These are phyloP conservation scores for Penicillium macrosclerotiorum DNA, from an alignment of 495 filamentous ascomycete genomes.

Conservation along the genomic window DNA sequence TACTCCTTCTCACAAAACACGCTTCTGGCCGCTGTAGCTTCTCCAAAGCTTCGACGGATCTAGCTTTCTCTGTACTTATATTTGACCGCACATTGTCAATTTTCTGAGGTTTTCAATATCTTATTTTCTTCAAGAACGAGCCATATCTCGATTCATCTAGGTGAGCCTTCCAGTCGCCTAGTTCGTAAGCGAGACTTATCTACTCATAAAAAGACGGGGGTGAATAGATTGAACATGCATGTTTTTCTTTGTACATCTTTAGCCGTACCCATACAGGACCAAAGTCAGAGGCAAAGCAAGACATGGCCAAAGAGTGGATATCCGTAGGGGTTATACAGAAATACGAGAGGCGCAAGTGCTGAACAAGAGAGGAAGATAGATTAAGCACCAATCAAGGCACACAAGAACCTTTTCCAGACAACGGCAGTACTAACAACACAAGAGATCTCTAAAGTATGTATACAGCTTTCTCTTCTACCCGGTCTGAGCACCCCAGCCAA, in stretches of 20 bases:
- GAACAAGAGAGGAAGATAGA: slow-evolving; percentile 25
- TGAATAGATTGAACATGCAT: background rate
- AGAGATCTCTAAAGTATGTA: slow-evolving; percentile 47
- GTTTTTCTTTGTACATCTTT: too few species aligned
- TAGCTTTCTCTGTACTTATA: slow-evolving; percentile 36
- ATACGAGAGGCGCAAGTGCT: slow-evolving; percentile 2
- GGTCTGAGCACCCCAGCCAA: slow-evolving; percentile 20
- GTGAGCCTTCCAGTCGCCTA: background rate
- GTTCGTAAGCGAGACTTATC: background rate
- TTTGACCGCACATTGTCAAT: slow-evolving; percentile 22
- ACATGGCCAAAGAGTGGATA: background rate
- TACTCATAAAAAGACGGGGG: background rate
- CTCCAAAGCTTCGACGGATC: slow-evolving; percentile 14
- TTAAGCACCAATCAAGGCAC: slow-evolving; percentile 28
- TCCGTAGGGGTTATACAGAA: background rate
- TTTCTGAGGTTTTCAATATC: slow-evolving; percentile 7
- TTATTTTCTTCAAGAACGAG: slow-evolving; percentile 2
- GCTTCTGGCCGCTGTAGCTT: slow-evolving; percentile 17
- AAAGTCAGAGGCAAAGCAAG: too few species aligned
- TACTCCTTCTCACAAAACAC: slow-evolving; percentile 17
- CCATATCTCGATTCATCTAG: background rate
- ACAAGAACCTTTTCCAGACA: slow-evolving; percentile 31
- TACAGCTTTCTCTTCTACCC: slow-evolving; percentile 48
- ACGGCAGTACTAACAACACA: slow-evolving; percentile 27
- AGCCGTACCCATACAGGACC: too few species aligned